phyloP scores from a whole-genome alignment of 495 filamentous ascomycete genomes.

The Monascus purpureus region DNA sequence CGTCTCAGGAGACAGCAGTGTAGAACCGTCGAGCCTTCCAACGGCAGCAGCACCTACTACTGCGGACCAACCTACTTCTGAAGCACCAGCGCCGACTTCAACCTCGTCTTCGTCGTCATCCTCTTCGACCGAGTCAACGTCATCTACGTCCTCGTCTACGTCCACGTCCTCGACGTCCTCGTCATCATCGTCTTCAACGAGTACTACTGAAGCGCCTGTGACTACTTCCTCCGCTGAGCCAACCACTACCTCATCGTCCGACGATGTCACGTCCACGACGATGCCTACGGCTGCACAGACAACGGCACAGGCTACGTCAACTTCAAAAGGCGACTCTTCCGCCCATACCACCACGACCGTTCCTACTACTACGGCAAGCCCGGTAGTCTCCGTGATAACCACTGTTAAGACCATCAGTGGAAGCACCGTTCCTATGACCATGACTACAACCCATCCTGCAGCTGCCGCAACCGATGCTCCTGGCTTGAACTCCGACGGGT shows the following conservation, averaged over 20 bases:
- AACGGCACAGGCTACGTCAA: conserved; percentile 4
- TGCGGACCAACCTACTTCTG: too few relatives aligned
- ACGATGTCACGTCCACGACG: conserved; percentile 1
- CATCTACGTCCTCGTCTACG: conserved; percentile 6
- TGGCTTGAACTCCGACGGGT: conserved; percentile 22
- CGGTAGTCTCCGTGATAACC: conserved; percentile 19
- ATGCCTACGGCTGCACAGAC: conserved; percentile 4
- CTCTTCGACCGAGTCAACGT: conserved; percentile 8
- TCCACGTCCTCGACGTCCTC: conserved; percentile 6
- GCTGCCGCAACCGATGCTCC: conserved; percentile 14
- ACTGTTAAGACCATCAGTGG: conserved; percentile 21
- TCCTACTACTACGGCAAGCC: conserved; percentile 1
- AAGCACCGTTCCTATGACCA: conserved; percentile 17
- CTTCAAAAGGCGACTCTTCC: conserved; percentile 4
- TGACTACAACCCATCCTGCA: conserved; percentile 16
- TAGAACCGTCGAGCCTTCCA: too few relatives aligned
- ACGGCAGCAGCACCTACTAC: too few relatives aligned
- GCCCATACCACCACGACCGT: conserved; percentile 3
- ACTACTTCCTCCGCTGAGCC: conserved; percentile 5
- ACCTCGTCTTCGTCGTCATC: conserved; percentile 5
- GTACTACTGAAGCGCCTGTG: conserved; percentile 1
- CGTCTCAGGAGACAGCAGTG: conserved; percentile 14
- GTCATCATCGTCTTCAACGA: conserved; percentile 3
- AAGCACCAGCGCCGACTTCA: conserved; percentile 6
- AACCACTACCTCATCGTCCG: conserved; percentile 2